Evolutionary conservation across 1,284 basidiomycete genomes (phyloP).

Genomic region (Sphaerobolus stellatus): DNA sequence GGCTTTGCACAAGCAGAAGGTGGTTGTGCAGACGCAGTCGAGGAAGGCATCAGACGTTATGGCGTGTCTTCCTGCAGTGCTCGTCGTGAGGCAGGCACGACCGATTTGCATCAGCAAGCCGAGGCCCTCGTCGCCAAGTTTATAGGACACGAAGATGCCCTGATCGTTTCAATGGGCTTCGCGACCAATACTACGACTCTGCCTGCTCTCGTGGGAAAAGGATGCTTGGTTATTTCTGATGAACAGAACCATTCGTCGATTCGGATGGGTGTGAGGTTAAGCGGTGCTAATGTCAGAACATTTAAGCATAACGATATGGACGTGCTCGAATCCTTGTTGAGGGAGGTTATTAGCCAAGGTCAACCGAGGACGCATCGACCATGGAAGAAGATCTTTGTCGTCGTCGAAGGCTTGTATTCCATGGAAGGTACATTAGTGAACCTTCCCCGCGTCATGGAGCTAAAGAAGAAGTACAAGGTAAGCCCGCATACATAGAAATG

Average conservation of each 20-base stretch:
- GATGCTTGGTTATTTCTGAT: constrained; percentile 95
- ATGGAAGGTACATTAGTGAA: constrained; percentile 97
- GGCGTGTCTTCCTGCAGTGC: constrained; percentile 79
- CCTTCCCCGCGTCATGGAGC: constrained; percentile 78
- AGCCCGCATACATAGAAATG: constrained; percentile 25
- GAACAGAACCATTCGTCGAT: constrained; percentile 97
- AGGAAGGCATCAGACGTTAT: constrained; percentile 75
- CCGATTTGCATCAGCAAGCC: constrained; percentile 79
- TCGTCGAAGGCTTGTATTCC: constrained; percentile 95
- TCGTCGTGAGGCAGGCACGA: constrained; percentile 80
- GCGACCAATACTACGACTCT: constrained; percentile 97
- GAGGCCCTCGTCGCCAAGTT: constrained; percentile 92
- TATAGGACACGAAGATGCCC: constrained; percentile 84
- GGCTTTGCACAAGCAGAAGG: constrained; percentile 95
- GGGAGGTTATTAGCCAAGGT: constrained; percentile 94
- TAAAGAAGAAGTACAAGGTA: constrained; percentile 97
- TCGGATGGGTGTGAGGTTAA: constrained; percentile 87
- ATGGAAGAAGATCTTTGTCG: constrained; percentile 97
- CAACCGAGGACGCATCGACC: constrained; percentile 96
- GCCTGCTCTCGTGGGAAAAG: constrained; percentile 88
- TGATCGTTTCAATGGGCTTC: constrained; percentile 96
- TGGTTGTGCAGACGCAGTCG: constrained; percentile 91
- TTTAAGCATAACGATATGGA: constrained; percentile 98
- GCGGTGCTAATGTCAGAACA: constrained; percentile 86
- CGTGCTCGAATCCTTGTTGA: constrained; percentile 76